These are phyloP conservation scores for Nakazawaea wyomingensis DNA, from an alignment of 805 yeast genomes.

Conservation along the genomic window DNA sequence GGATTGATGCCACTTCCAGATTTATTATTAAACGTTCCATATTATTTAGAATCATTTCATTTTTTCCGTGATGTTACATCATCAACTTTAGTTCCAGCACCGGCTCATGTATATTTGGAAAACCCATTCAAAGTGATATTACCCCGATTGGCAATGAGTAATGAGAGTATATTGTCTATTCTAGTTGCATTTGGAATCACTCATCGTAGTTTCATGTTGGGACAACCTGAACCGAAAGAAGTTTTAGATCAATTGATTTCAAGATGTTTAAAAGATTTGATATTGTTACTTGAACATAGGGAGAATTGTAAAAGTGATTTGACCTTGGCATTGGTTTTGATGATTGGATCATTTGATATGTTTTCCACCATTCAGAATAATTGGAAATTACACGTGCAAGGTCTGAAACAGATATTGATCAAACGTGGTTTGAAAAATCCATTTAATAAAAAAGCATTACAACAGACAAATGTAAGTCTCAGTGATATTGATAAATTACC, in stretches of 20 bases:
- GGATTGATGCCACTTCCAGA: conserved; percentile 53
- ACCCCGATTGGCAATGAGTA: conserved; percentile 63
- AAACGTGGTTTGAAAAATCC: conserved; percentile 42
- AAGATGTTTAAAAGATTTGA: conserved; percentile 52
- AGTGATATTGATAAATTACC: conserved; percentile 10
- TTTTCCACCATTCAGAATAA: conserved; percentile 39
- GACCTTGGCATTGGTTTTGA: conserved; percentile 56
- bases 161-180: conserved; percentile 52
- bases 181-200: conserved; percentile 46
- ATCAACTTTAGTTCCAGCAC: conserved; percentile 59
- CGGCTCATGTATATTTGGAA: conserved; percentile 44
- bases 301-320: conserved; percentile 56
- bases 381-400: conserved; percentile 63
- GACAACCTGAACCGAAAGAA: conserved; percentile 30
- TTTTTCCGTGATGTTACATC: conserved; percentile 61
- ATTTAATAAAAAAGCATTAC: conserved; percentile 20
- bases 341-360: conserved; percentile 53
- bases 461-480: conserved; percentile 16
- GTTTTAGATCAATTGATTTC: conserved; percentile 49
- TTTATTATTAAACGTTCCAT: conserved; percentile 50
- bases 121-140: conserved; percentile 64
- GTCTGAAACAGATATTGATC: conserved; percentile 60
- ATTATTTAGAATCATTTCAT: conserved; percentile 55
- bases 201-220: conserved; percentile 27
- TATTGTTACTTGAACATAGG: conserved; percentile 44